Evolutionary conservation across 2,329 filamentous ascomycete species (phyloP).

Genomic region (Chrysosporium queenslandicum): DNA sequence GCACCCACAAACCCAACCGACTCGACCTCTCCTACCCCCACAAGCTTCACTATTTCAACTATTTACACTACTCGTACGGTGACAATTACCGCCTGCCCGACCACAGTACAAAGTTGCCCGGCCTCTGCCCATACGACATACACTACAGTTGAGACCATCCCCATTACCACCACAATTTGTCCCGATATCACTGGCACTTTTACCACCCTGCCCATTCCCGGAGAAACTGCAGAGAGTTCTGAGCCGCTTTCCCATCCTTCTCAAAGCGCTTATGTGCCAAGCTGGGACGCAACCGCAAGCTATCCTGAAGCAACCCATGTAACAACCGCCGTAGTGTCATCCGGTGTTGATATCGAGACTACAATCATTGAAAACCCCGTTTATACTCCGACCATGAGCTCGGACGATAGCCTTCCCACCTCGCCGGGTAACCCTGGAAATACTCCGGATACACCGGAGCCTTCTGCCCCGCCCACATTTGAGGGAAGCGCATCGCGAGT

Average conservation of each 20-base stretch:
- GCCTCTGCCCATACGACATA: slow-evolving; percentile 1
- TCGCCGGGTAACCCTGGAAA: not conserved
- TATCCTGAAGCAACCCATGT: not conserved
- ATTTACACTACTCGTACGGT: slow-evolving; percentile 6
- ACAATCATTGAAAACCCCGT: not conserved
- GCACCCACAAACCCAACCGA: not conserved
- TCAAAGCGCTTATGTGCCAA: not conserved
- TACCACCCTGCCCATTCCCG: not conserved
- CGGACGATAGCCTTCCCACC: not conserved
- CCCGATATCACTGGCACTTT: not conserved
- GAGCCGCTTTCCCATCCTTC: not conserved
- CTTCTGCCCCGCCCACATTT: not conserved
- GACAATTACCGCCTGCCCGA: slow-evolving; percentile 3
- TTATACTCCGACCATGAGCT: not conserved
- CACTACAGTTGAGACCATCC: slow-evolving; percentile 3
- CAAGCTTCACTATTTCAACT: slow-evolving; percentile 1
- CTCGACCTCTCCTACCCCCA: not conserved
- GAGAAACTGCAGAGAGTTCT: not conserved
- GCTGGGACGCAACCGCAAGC: not conserved
- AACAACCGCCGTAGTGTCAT: not conserved
- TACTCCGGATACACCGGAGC: not conserved
- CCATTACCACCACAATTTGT: slow-evolving; percentile 7
- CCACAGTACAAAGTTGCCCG: not conserved
- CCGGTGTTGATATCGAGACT: not conserved
- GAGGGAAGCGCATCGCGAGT: not conserved